phyloP scores from a whole-genome alignment of 345 rosid genomes.

The Draba incana region DNA sequence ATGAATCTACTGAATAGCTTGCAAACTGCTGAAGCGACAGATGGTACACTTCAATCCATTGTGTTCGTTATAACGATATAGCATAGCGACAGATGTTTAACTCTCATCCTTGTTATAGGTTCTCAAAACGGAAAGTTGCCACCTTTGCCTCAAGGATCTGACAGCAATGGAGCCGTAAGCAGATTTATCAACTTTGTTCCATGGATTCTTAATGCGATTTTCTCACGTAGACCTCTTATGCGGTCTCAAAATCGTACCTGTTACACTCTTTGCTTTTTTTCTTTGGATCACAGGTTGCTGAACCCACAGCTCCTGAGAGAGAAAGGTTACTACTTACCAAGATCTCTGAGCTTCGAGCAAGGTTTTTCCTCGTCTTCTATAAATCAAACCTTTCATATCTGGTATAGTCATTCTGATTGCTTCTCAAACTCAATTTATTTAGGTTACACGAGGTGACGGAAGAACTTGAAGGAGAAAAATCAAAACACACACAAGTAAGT shows the following conservation, averaged over 20 bases:
- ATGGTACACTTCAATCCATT: slow-evolving; percentile 51
- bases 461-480: slow-evolving; percentile 69
- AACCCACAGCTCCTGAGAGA: slow-evolving; percentile 65
- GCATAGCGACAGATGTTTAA: slow-evolving; percentile 13
- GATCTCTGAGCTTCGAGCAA: slow-evolving; percentile 79
- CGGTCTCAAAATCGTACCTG: slow-evolving; percentile 9
- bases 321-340: slow-evolving; percentile 63
- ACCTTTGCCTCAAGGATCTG: slow-evolving; percentile 64
- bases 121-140: slow-evolving; percentile 88
- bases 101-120: slow-evolving; percentile 45
- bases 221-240: neutral
- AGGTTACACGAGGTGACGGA: slow-evolving; percentile 68
- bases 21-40: slow-evolving; percentile 64
- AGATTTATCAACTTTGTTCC: slow-evolving; percentile 24
- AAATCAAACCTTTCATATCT: slow-evolving; percentile 15
- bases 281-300: slow-evolving; percentile 55
- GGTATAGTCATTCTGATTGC: slow-evolving; percentile 24
- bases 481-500: slow-evolving; percentile 72
- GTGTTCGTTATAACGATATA: slow-evolving; percentile 7
- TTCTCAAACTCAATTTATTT: slow-evolving; percentile 29
- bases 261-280: slow-evolving; percentile 16
- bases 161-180: slow-evolving; percentile 76
- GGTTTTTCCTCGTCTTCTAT: slow-evolving; percentile 50
- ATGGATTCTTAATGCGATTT: too few species aligned
- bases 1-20: slow-evolving; percentile 62